Evolutionary conservation across 1,284 basidiomycete genomes (phyloP), one percentile per base, ranked within the genome.

Genomic region (Rhodotorula sp.): DNA sequence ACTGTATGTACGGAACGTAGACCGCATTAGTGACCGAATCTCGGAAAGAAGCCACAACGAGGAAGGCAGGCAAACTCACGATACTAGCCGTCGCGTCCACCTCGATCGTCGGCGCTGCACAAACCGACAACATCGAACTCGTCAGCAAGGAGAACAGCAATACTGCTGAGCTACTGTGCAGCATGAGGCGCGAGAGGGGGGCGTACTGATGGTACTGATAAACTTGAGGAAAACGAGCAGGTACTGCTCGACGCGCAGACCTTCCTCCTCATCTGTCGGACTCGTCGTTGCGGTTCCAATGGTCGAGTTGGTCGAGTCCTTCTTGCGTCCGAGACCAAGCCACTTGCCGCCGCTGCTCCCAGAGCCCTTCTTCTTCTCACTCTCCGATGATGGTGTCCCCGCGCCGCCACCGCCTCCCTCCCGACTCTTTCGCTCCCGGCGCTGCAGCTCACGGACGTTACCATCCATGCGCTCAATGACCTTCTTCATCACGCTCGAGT

Each of bases 401-500:
- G 26, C 64, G 3, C 54, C 34, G 31, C 34, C 31, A 16, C 19
- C 38, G 21, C 21, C 57, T n/a, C 21, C 21, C 31, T 74, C 19
- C 38, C 45, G 31, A 15, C 43, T 38, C 12, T 5, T 28, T 43
- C 55, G 34, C 88, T 70, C 80, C 67, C 76, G 77, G 62, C 73
- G 88, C 88, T 81, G 89, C 66, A 79, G 74, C 63, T 81, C 79
- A 26, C 79, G 71, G 23, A 82, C 79, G 31, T 74, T 77, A 1
- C 72, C 88, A 81, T 98, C 97, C 94, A 99, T 98, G 67, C 95
- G 87, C 81, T 97, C 95, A 79, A 99, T 97, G 76, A 99, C 93
- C 82, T 98, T 99, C 86, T 97, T 97, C 97, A 99, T 99, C 66
- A 99, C 97, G 80, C 89, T 93, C 0, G 95, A 93, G 81, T 99